Percentiles rank a stretch among this genome's conserved stretches.
Evolutionary conservation across 768 basidiomycete species (phyloP).

Genomic region (Phylloporus sp.): DNA sequence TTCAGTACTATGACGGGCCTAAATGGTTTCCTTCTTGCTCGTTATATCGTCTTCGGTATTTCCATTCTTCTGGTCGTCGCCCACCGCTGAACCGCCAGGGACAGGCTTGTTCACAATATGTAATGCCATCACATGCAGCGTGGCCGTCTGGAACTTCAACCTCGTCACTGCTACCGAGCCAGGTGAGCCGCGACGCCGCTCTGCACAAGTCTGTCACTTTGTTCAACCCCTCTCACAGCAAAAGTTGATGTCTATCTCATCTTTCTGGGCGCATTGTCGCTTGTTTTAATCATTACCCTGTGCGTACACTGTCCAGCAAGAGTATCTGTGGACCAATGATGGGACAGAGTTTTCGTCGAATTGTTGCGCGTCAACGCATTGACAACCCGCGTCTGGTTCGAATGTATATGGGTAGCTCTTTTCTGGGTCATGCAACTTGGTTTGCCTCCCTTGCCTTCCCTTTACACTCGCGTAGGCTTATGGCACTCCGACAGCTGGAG

Average conservation of each 20-base stretch:
- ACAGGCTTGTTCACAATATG: constrained; percentile 57
- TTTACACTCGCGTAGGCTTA: constrained; percentile 8
- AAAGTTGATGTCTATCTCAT: constrained; percentile 57
- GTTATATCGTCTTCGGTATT: constrained; percentile 59
- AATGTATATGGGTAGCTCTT: constrained; percentile 54
- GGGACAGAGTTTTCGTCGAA: constrained; percentile 52
- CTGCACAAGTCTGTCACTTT: too few relatives aligned
- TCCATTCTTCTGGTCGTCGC: neutral
- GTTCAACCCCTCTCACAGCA: constrained; percentile 28
- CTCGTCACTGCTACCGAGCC: constrained; percentile 36
- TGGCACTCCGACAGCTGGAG: constrained; percentile 40
- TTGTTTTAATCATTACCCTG: constrained; percentile 56
- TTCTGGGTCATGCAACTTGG: constrained; percentile 59
- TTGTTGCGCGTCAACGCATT: constrained; percentile 46
- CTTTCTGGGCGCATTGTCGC: constrained; percentile 53
- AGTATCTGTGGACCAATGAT: neutral
- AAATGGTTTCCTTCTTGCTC: constrained; percentile 41
- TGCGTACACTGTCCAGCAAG: constrained; percentile 29
- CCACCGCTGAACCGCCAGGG: constrained; percentile 1
- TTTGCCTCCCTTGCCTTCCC: constrained; percentile 31
- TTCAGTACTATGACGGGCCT: constrained; percentile 36
- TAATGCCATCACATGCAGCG: constrained; percentile 59
- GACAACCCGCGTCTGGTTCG: constrained; percentile 66
- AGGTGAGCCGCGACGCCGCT: constrained; percentile 35
- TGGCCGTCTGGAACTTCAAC: constrained; percentile 66